Evolutionary conservation across 1,284 basidiomycete genomes (phyloP).

Genomic region (Filobasidium uniguttulatum): DNA sequence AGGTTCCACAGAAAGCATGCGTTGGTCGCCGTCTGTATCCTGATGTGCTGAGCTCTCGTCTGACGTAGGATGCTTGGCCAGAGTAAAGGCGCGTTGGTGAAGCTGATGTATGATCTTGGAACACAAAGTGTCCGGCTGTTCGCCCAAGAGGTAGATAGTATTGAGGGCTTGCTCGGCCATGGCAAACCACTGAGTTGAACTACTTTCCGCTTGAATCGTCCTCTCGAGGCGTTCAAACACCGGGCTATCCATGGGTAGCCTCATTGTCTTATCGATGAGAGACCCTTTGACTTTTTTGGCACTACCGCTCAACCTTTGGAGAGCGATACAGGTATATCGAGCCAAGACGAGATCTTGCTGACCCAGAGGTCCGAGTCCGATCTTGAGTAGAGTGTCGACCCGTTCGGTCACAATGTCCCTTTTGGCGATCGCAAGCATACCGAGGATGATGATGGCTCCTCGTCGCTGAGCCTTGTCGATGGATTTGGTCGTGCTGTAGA

Average conservation of each 20-base stretch:
- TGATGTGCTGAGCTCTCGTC: constrained; percentile 1
- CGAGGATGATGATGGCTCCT: constrained; percentile 85
- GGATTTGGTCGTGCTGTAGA: constrained; percentile 56
- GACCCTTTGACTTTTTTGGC: constrained; percentile 96
- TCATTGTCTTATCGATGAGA: constrained; percentile 69
- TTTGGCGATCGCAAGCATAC: constrained; percentile 84
- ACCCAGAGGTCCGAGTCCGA: constrained; percentile 76
- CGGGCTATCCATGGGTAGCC: constrained; percentile 74
- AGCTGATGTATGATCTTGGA: constrained; percentile 69
- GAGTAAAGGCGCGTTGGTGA: constrained; percentile 55
- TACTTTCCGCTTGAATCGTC: constrained; percentile 58
- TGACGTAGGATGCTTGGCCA: constrained; percentile 3
- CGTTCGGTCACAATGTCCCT: constrained; percentile 73
- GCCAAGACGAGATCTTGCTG: constrained; percentile 78
- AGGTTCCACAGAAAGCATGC: constrained; percentile 1
- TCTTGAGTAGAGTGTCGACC: constrained; percentile 68
- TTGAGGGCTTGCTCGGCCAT: constrained; percentile 95
- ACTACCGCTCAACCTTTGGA: constrained; percentile 83
- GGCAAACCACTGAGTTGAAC: constrained; percentile 85
- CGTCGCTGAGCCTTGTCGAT: constrained; percentile 72
- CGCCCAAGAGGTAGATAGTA: constrained; percentile 83
- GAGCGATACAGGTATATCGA: constrained; percentile 81
- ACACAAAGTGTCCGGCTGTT: constrained; percentile 82
- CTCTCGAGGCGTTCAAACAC: constrained; percentile 75
- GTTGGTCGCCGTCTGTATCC: too few relatives aligned